A percentile compares a stretch with the other conserved stretches of the same genome.
Evolutionary conservation across 768 basidiomycete genomes (phyloP).

Genomic region (Cubamyces sp.): DNA sequence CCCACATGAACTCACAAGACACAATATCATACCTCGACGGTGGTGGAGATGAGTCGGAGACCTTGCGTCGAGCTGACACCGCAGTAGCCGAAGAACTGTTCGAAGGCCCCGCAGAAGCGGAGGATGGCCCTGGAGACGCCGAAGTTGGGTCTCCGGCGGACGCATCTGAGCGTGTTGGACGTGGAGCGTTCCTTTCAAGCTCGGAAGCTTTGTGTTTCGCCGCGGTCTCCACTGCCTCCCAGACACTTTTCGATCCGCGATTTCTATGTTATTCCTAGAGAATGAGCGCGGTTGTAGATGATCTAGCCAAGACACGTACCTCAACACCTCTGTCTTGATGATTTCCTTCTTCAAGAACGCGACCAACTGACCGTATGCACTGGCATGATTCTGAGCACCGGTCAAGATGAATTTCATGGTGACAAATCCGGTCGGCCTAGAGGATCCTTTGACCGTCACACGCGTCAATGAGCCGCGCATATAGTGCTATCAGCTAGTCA

Average conservation of each 20-base stretch:
- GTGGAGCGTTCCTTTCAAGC: neutral
- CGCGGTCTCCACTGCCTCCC: neutral
- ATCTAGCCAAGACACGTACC: neutral
- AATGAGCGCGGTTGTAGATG: no score
- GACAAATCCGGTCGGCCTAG: constrained; percentile 1
- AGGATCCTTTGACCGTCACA: neutral
- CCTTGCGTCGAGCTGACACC: neutral
- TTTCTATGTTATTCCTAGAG: neutral
- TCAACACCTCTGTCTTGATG: neutral
- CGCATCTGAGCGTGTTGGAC: neutral
- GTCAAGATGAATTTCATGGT: constrained; percentile 13
- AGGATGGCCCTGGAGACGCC: neutral
- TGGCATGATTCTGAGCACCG: constrained; percentile 15
- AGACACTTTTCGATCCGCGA: neutral
- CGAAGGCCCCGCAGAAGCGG: neutral
- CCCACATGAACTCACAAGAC: neutral
- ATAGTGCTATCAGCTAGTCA: neutral
- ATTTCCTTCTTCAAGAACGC: neutral
- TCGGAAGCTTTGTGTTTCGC: constrained; percentile 2
- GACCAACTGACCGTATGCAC: constrained; percentile 12
- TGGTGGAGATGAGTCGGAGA: neutral
- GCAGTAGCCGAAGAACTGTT: neutral
- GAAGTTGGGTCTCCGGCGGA: neutral
- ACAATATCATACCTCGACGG: constrained; percentile 2
- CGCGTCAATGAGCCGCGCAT: neutral